Evolutionary conservation across 2,329 filamentous ascomycete genomes (phyloP).

Genomic region (Aureobasidium pullulans): DNA sequence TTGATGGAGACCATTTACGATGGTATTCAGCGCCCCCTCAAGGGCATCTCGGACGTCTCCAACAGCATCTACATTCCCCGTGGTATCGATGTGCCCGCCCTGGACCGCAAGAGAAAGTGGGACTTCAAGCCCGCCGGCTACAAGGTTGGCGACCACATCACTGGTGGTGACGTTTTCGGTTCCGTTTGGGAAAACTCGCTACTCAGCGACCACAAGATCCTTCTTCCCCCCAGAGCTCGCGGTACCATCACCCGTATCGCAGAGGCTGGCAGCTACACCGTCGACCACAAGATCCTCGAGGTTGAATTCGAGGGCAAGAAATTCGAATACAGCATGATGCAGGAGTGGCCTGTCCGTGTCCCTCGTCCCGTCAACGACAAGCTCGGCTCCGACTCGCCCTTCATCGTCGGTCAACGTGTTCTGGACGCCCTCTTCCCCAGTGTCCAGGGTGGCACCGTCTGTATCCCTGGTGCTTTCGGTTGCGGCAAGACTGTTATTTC

Average conservation of each 20-base stretch:
- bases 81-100: constrained; percentile 77
- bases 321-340: constrained; percentile 95
- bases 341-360: constrained; percentile 95
- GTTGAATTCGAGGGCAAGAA: constrained; percentile 96
- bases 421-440: constrained; percentile 92
- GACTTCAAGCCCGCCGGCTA: constrained; percentile 73
- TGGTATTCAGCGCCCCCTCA: constrained; percentile 92
- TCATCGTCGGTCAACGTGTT: constrained; percentile 94
- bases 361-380: constrained; percentile 89
- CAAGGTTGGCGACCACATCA: constrained; percentile 96
- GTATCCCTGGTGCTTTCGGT: constrained; percentile 95
- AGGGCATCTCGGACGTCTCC: constrained; percentile 68
- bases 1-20: constrained; percentile 99
- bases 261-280: constrained; percentile 84
- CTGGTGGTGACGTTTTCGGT: constrained; percentile 93
- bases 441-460: constrained; percentile 95
- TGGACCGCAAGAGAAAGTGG: constrained; percentile 92
- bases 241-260: constrained; percentile 91
- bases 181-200: constrained; percentile 94
- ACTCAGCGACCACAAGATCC: constrained; percentile 84
- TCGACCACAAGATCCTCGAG: constrained; percentile 88
- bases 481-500: constrained; percentile 99
- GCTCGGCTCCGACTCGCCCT: constrained; percentile 78
- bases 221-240: constrained; percentile 80
- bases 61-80: constrained; percentile 96